Conservation (phyloP, 192 early-diverging fungal genomes). For the Gryganskiella cystojenkinii region DNA sequence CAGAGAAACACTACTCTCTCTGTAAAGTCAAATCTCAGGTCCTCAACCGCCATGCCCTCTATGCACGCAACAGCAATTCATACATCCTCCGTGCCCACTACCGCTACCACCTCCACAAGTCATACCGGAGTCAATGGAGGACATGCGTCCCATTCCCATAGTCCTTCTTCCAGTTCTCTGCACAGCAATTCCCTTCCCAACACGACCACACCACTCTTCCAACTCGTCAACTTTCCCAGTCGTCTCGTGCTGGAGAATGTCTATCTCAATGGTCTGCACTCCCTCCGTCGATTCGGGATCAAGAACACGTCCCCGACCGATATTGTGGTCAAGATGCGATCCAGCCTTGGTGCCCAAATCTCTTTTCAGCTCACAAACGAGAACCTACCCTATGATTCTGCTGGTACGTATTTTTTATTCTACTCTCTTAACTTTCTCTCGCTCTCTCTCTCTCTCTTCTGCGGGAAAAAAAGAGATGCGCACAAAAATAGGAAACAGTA, state of each 20-base stretch:
- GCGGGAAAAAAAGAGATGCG: too few species aligned
- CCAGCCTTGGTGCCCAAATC: slow-evolving; percentile 81
- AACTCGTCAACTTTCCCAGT: slow-evolving; percentile 64
- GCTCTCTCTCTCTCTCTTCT: too few species aligned
- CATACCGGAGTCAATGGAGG: neutral
- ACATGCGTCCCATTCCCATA: too few species aligned
- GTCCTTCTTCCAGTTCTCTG: too few species aligned
- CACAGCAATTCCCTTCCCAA: slow-evolving; percentile 8
- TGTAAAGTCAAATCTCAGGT: too few species aligned
- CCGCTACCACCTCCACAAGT: too few species aligned
- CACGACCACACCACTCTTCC: slow-evolving; percentile 55
- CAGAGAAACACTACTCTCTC: too few species aligned
- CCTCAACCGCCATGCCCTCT: too few species aligned
- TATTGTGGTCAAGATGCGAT: slow-evolving; percentile 80
- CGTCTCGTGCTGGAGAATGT: slow-evolving; percentile 80
- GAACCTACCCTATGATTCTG: slow-evolving; percentile 74
- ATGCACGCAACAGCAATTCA: too few species aligned
- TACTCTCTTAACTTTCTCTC: slow-evolving; percentile 1
- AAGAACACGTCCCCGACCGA: slow-evolving; percentile 69
- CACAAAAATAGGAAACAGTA: too few species aligned
- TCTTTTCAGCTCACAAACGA: slow-evolving; percentile 90
- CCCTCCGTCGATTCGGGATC: slow-evolving; percentile 76
- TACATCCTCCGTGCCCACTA: too few species aligned
- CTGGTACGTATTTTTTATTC: slow-evolving; percentile 22
- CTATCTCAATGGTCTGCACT: slow-evolving; percentile 86